These are phyloP conservation scores for Agaricus blazei DNA, from an alignment of 768 basidiomycete genomes.

Conservation along the genomic window DNA sequence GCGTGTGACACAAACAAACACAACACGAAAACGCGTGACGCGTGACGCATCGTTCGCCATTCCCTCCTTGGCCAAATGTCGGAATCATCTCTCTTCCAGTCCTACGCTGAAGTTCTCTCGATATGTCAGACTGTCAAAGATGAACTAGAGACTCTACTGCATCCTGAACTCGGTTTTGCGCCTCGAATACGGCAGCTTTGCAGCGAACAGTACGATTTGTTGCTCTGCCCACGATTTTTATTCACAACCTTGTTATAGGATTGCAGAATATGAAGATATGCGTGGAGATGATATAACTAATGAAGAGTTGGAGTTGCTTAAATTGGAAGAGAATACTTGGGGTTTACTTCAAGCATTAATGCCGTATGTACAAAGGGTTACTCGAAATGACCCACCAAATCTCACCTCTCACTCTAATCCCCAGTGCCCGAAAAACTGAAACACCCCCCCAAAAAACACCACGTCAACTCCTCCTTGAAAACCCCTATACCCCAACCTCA, in stretches of 20 bases:
- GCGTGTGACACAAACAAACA: too few relatives aligned
- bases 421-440: constrained; percentile 66
- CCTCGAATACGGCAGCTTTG: constrained; percentile 53
- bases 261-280: constrained; percentile 47
- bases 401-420: too few relatives aligned
- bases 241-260: constrained; percentile 25
- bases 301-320: constrained; percentile 57
- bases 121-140: constrained; percentile 50
- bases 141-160: constrained; percentile 56
- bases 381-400: too few relatives aligned
- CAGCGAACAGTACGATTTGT: constrained; percentile 47
- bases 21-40: too few relatives aligned
- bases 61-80: constrained; percentile 27
- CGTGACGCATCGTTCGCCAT: background rate
- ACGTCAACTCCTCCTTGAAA: constrained; percentile 52
- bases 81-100: constrained; percentile 46
- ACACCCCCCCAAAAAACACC: constrained; percentile 42
- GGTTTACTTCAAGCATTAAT: constrained; percentile 70
- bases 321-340: constrained; percentile 82
- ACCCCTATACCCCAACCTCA: constrained; percentile 79
- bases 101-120: constrained; percentile 63
- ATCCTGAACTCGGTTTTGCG: constrained; percentile 67
- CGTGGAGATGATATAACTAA: constrained; percentile 28
- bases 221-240: background rate
- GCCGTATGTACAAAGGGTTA: constrained; percentile 44